These are phyloP conservation scores for Crassisporium funariophilum DNA, from an alignment of 768 basidiomycete genomes.

Conservation along the genomic window DNA sequence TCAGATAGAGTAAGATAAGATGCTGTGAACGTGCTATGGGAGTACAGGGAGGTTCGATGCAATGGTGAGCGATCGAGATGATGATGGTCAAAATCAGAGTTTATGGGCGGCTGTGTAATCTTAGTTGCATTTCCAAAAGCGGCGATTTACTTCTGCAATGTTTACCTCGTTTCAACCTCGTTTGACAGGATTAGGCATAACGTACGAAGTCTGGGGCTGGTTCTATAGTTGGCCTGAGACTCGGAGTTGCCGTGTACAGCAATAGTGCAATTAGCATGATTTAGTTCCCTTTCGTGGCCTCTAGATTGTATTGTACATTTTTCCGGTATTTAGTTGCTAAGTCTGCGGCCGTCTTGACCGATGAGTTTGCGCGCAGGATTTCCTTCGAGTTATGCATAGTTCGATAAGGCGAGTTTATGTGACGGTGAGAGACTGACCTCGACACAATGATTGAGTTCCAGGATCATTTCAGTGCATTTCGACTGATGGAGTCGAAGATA, in stretches of 20 bases:
- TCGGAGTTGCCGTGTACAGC: too few species aligned
- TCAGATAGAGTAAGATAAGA: slow-evolving; percentile 9
- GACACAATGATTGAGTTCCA: slow-evolving; percentile 86
- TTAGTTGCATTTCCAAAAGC: too few species aligned
- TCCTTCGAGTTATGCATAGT: slow-evolving; percentile 49
- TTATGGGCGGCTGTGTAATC: too few species aligned
- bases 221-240: too few species aligned
- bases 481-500: slow-evolving; percentile 49
- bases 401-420: neutral
- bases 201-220: too few species aligned
- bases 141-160: too few species aligned
- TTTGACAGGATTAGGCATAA: too few species aligned
- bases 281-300: slow-evolving; percentile 58
- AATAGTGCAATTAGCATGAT: slow-evolving; percentile 7
- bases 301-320: slow-evolving; percentile 92
- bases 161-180: too few species aligned
- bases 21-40: neutral
- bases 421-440: slow-evolving; percentile 53
- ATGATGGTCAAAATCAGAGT: slow-evolving; percentile 2
- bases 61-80: slow-evolving; percentile 1
- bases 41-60: neutral
- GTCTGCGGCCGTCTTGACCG: slow-evolving; percentile 80
- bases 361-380: slow-evolving; percentile 75
- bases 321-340: slow-evolving; percentile 85
- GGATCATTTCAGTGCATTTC: slow-evolving; percentile 89